phyloP scores from a whole-genome alignment of 495 filamentous ascomycete genomes.

The Acidomyces sp. region DNA sequence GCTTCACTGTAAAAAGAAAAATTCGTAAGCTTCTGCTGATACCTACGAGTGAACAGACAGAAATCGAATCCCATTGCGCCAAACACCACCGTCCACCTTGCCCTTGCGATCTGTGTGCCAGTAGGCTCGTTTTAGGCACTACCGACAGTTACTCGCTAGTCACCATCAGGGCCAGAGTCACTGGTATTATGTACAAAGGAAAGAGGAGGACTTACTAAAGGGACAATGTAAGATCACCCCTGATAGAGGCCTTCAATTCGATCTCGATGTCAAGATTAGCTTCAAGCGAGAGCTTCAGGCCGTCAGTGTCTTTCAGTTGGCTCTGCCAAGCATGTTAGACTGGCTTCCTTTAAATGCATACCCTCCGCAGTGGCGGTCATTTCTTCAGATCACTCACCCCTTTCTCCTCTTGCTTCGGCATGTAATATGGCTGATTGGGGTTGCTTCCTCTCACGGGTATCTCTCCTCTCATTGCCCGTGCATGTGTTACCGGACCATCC shows the following conservation, averaged over 20 bases:
- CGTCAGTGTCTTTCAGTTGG: constrained; percentile 27
- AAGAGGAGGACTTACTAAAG: constrained; percentile 29
- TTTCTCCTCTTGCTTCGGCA: constrained; percentile 21
- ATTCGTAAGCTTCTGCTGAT: neutral
- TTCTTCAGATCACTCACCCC: too few relatives aligned
- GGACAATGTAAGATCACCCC: constrained; percentile 32
- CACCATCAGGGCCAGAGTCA: neutral
- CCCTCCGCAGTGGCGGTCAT: too few relatives aligned
- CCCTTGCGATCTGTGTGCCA: too few relatives aligned
- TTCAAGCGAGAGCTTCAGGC: constrained; percentile 32
- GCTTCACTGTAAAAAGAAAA: neutral
- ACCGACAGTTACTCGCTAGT: constrained; percentile 2
- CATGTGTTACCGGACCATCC: constrained; percentile 36
- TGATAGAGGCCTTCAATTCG: constrained; percentile 34
- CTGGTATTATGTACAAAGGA: neutral
- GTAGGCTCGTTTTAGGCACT: neutral
- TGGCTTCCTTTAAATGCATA: too few relatives aligned
- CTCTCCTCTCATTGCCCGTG: constrained; percentile 34
- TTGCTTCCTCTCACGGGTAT: constrained; percentile 33
- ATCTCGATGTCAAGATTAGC: constrained; percentile 36
- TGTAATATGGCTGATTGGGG: constrained; percentile 29
- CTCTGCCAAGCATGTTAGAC: constrained; percentile 12
- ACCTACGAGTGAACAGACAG: neutral
- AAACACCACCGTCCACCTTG: too few relatives aligned
- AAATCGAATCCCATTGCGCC: too few relatives aligned